Conservation (phyloP, 1,284 basidiomycete species). For the Boletus hoseneyae region DNA sequence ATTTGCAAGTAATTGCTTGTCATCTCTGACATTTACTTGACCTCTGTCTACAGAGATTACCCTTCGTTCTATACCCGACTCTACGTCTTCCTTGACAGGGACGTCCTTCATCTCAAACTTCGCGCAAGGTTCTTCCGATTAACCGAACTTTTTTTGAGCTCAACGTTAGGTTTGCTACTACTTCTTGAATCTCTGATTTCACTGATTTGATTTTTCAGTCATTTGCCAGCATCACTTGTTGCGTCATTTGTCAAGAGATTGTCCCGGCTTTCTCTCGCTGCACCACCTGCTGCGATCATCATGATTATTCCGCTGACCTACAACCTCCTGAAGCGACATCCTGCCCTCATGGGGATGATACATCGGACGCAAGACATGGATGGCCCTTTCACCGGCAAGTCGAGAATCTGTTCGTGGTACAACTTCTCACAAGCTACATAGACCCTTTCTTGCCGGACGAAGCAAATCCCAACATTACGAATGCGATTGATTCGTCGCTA, state of each 20-base stretch:
- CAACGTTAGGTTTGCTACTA: conserved; percentile 58
- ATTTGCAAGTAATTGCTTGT: conserved; percentile 61
- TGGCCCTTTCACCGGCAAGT: conserved; percentile 40
- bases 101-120: conserved; percentile 89
- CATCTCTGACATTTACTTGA: conserved; percentile 1
- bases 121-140: conserved; percentile 94
- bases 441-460: conserved; percentile 77
- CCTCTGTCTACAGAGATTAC: conserved; percentile 66
- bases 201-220: conserved; percentile 43
- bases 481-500: conserved; percentile 82
- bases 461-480: conserved; percentile 71
- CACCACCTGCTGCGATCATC: conserved; percentile 88
- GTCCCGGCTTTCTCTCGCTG: conserved; percentile 77
- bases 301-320: conserved; percentile 93
- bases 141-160: conserved; percentile 86
- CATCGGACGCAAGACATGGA: conserved; percentile 59
- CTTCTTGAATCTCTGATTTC: neutral
- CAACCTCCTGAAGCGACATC: conserved; percentile 92
- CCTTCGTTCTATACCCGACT: conserved; percentile 95
- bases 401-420: neutral
- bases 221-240: conserved; percentile 84
- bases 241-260: conserved; percentile 95
- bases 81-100: conserved; percentile 83
- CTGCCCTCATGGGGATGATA: conserved; percentile 89
- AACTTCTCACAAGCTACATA: conserved; percentile 24